A percentile compares a stretch with the other conserved stretches of the same genome.
phyloP scores from a whole-genome alignment of 2,329 filamentous ascomycete genomes.

The Pyrenophora seminiperda region DNA sequence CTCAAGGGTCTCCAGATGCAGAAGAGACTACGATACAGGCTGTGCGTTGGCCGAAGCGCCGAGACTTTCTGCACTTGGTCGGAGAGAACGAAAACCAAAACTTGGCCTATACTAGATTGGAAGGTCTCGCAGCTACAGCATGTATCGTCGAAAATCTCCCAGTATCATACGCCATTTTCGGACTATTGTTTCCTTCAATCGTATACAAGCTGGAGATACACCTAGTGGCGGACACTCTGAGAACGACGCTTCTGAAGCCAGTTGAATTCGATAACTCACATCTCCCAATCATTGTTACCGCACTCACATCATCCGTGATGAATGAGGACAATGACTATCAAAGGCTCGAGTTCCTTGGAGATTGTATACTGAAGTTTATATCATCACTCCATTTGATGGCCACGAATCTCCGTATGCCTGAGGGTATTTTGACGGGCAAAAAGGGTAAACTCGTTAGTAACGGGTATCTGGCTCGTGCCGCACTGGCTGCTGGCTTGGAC shows the following conservation, averaged over 20 bases:
- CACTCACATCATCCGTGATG: slow-evolving; percentile 71
- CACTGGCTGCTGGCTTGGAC: slow-evolving; percentile 68
- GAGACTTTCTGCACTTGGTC: slow-evolving; percentile 63
- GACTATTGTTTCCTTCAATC: slow-evolving; percentile 73
- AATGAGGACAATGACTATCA: slow-evolving; percentile 73
- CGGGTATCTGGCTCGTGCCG: slow-evolving; percentile 68
- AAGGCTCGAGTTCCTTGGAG: slow-evolving; percentile 83
- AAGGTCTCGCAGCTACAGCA: slow-evolving; percentile 54
- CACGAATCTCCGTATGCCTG: slow-evolving; percentile 69
- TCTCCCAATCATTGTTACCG: slow-evolving; percentile 64
- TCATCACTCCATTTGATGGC: slow-evolving; percentile 69
- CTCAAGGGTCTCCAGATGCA: not conserved
- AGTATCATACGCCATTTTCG: slow-evolving; percentile 53
- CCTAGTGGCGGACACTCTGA: slow-evolving; percentile 67
- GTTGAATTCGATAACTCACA: slow-evolving; percentile 58
- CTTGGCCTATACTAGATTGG: slow-evolving; percentile 50
- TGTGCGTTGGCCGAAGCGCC: slow-evolving; percentile 57
- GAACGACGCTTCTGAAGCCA: slow-evolving; percentile 58
- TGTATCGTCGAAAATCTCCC: slow-evolving; percentile 58
- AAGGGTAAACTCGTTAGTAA: slow-evolving; percentile 79
- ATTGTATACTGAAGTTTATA: slow-evolving; percentile 78
- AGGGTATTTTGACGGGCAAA: slow-evolving; percentile 71
- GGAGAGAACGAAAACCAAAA: slow-evolving; percentile 15
- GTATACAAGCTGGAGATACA: slow-evolving; percentile 70
- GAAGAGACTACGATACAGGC: slow-evolving; percentile 20